Base-by-base conservation (phyloP, 228 moss, liverwort and hornwort species). In the Sphagnum fallax region DNA sequence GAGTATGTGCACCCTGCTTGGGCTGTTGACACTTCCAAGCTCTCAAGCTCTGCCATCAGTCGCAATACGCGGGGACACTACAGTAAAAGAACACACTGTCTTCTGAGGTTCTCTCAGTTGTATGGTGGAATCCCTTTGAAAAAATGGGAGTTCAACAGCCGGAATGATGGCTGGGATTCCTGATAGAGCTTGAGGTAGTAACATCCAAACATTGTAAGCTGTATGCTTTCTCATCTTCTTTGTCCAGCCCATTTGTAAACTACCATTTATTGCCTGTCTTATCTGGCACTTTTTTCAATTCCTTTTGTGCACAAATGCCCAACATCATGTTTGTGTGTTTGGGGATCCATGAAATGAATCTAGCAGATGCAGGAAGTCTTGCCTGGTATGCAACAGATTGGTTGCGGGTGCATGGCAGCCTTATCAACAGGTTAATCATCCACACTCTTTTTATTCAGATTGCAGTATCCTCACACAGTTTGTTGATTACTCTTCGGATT, bases 11-110 rank as follows among this genome's bases (percentile, higher is more conserved):
- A 91, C 72, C 91, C 96, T 15, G 84, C 88, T 14, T 97, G 91
- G 91, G 91, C 91, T 5, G 74, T 97, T 8, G 96, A 97, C 10
- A 97, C 96, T 62, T 97, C 96, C 0, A 97, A 93, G 74, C 51
- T 93, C 9, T 93, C 93, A 10, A 79, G 69, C 10, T 77, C 93
- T 12, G 91, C 96, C 0, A 97, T 97, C 71, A 97, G 96, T 67
- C 81, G 93, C n/a, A 72, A 93, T 72, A 97, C 96, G 9, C 77
- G 80, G 50, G 71, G 80, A 0, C 96, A 97, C 67, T 97, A 91
- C 68, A 64, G 69, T 14, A 93, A 91, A 50, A 80, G 96, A 72
- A 91, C 93, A 4, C 69, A 78, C 48, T 97, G 96, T 66, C 73
- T 97, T 66, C 52, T 60, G 15, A 79, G 74, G 65, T 97, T 93